phyloP scores from a whole-genome alignment of 495 filamentous ascomycete genomes.

The Neurospora tetraspora region DNA sequence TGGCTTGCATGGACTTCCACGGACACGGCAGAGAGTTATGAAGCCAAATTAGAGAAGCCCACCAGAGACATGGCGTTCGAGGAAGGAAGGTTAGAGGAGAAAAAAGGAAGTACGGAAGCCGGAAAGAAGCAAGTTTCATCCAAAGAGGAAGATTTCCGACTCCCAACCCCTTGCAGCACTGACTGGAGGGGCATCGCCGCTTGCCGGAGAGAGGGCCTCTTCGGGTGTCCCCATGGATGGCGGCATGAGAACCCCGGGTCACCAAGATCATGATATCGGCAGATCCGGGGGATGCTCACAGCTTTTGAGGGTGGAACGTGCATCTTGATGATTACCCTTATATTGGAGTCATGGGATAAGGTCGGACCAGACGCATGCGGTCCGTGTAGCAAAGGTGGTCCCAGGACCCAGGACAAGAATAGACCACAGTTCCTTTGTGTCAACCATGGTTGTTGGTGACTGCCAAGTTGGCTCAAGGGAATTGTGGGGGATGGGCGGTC shows the following conservation, averaged over 20 bases:
- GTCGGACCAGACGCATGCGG: neutral
- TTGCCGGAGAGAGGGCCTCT: neutral
- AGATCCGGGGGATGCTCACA: neutral
- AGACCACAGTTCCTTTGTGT: neutral
- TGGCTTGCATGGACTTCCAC: neutral
- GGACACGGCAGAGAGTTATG: neutral
- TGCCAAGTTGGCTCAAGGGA: neutral
- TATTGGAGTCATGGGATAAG: neutral
- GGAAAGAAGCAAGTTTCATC: neutral
- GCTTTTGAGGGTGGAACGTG: neutral
- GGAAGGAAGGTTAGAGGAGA: neutral
- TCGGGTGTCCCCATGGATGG: neutral
- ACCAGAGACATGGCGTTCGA: neutral
- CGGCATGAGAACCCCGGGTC: slow-evolving; percentile 1
- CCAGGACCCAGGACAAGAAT: neutral
- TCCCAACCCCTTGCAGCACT: neutral
- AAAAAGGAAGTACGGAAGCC: neutral
- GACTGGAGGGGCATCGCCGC: neutral
- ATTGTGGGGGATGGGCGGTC: neutral
- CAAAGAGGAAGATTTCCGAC: neutral
- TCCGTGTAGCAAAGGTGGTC: neutral
- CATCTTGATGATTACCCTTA: neutral
- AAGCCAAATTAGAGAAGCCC: neutral
- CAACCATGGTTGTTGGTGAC: neutral
- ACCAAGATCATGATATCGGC: neutral